Base-by-base conservation (phyloP, 2,329 filamentous ascomycete genomes). In the Zymoseptoria pseudotritici region DNA sequence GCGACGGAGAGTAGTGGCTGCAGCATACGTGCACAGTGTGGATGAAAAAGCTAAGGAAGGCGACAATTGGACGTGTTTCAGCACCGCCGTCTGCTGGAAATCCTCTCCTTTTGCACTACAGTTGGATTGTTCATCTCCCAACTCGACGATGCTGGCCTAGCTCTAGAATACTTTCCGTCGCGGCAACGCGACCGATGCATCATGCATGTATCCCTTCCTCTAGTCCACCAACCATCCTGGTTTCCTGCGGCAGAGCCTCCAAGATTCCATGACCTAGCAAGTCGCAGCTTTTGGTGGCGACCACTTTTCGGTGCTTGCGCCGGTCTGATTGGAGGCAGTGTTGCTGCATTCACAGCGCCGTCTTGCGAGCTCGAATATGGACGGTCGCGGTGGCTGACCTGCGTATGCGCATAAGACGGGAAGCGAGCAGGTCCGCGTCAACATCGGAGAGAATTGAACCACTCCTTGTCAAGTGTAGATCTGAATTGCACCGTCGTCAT, bases 31-130 rank as follows among this genome's bases (percentile, higher is more conserved):
- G 36, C 36, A 46, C 17, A 46, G 36, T 46, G 36, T 46, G 36
- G 13, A 46, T 46, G 36, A 2, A 46, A n/a, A n/a, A 46, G 36
- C 36, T 17, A 17, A 46, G 36, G 36, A 17, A 46, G 36, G 36
- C 36, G 52, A 19, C 52, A 31, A 53, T 53, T 53, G 52, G 52
- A 53, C 52, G 52, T 53, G 52, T 53, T 53, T 31, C 52, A 53
- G 36, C 36, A 46, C 36, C 13, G 36, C 36, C 36, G 7, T 17
- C 11, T 17, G 13, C 13, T 46, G 13, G 36, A 13, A 46, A n/a
- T 42, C 13, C 10, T 42, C 11, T 46, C 36, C 36, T n/a, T 46
- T 17, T 46, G 36, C 36, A n/a, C 36, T 46, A 46, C 36, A 7
- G 36, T 46, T 46, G 13, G 7, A 46, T 46, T 17, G 36, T 17